Percentiles rank a stretch among this genome's conserved stretches.
Conservation (phyloP, 2,329 filamentous ascomycete genomes). For the Fusarium sp. region DNA sequence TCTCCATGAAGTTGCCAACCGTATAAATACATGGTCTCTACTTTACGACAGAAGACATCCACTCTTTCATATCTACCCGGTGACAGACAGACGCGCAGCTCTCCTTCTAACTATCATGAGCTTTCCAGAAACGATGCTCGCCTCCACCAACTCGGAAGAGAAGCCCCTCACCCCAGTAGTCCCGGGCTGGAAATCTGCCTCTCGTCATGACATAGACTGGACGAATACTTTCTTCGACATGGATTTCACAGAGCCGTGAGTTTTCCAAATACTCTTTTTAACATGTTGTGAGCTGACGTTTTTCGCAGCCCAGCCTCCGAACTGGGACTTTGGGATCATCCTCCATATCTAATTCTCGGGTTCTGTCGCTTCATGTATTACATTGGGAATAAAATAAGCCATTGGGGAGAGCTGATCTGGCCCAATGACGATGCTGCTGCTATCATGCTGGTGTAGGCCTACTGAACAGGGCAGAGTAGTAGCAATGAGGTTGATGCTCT, state of each 20-base stretch:
- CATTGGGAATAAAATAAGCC: not conserved
- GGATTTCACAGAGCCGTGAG: not conserved
- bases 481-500: too few species aligned
- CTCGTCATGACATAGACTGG: not conserved
- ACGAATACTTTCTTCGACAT: not conserved
- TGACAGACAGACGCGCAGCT: too few species aligned
- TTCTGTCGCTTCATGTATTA: not conserved
- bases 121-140: not conserved
- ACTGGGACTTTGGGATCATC: not conserved
- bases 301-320: not conserved
- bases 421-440: not conserved
- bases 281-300: not conserved
- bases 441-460: not conserved
- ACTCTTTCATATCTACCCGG: too few species aligned
- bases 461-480: not conserved
- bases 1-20: not conserved
- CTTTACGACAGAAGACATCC: too few species aligned
- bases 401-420: not conserved
- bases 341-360: not conserved
- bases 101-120: not conserved
- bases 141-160: not conserved
- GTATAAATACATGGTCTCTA: not conserved
- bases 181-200: not conserved
- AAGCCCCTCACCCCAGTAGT: not conserved
- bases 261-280: not conserved